Base-by-base conservation (phyloP, 1,284 basidiomycete species). In the Gomphus bonarii region DNA sequence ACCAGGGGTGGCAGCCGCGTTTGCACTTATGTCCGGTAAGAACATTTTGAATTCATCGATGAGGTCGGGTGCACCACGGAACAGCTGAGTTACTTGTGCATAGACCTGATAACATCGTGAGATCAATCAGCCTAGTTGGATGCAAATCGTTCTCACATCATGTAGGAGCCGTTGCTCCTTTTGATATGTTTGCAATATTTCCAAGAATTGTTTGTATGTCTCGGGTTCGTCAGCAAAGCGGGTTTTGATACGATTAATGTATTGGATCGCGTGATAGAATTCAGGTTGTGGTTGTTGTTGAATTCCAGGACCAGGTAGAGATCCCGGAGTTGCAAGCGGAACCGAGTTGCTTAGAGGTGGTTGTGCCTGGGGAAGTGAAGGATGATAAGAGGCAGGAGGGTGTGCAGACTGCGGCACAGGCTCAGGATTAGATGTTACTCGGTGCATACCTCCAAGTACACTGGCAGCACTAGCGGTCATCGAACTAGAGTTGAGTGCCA, bases 171-270 rank as follows among this genome's bases (percentile, higher is more conserved):
- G 81, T 67, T 92, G 90, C 67, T 98, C 95, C 69, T 95, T 95
- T 70, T 98, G 95, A 72, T 97, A 98, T 33, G 91, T 90, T 75
- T 99, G 97, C 63, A 99, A 73, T 57, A 99, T 95, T 74, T 99
- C 95, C 65, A 99, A 76, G 72, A 99, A 99, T 67, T 93, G 88
- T 74, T 98, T 98, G 78, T 99, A 99, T 47, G 89, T 95, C 65
- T 95, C 91, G 22, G 88, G 85, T 63, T 97, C 93, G 61, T 88
- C 84, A n/a, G 84, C 76, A 72, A 90, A 99, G 51, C 95, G 84
- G 48, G 86, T 85, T 75, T 99, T 99, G 76, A 99, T 99, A 78
- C 95, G 95, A 80, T 98, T 98, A 64, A 99, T 85, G 69, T 95
- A 99, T 65, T 92, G 87, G 64, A 99, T 98, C 22, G 97, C 97